Conservation (phyloP, 2,329 filamentous ascomycete species). For the Fusarium sp. region DNA sequence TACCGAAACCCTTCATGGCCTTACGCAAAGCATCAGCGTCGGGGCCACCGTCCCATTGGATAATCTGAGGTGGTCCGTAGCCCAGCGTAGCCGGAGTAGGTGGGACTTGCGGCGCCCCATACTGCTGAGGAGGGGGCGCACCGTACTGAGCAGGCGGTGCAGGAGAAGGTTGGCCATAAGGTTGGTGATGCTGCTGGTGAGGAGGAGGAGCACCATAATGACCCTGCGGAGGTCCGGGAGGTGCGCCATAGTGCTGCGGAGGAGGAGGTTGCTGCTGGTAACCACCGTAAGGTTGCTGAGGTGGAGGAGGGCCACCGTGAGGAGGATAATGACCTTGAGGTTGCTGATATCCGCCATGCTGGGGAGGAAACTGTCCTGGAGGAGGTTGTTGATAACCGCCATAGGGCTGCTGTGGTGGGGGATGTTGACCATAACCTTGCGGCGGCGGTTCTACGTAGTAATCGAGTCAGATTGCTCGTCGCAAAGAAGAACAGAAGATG, state of each 20-base stretch:
- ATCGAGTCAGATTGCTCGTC: constrained; percentile 20
- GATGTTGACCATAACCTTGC: constrained; percentile 55
- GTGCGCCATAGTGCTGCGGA: constrained; percentile 46
- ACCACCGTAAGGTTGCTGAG: constrained; percentile 47
- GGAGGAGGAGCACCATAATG: constrained; percentile 57
- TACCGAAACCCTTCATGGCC: constrained; percentile 95
- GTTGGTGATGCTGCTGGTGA: constrained; percentile 33
- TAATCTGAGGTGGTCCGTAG: constrained; percentile 77
- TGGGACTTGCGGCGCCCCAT: constrained; percentile 56
- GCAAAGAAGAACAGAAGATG: neutral
- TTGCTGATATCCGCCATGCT: constrained; percentile 51
- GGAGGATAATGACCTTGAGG: constrained; percentile 49
- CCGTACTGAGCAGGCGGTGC: constrained; percentile 48
- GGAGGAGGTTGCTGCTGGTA: constrained; percentile 50
- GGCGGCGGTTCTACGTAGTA: constrained; percentile 42
- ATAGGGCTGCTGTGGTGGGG: constrained; percentile 42
- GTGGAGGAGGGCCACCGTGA: constrained; percentile 44
- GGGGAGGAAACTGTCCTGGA: constrained; percentile 45
- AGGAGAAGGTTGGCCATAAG: constrained; percentile 41
- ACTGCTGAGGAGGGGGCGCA: constrained; percentile 47
- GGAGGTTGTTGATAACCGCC: constrained; percentile 52
- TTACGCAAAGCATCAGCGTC: constrained; percentile 79
- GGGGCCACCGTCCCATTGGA: constrained; percentile 73
- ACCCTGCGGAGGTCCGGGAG: constrained; percentile 48
- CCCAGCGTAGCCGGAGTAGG: constrained; percentile 77